Evolutionary conservation across 768 basidiomycete species (phyloP), one percentile per base, ranked within the genome.

Genomic region (Mycena alexandri): DNA sequence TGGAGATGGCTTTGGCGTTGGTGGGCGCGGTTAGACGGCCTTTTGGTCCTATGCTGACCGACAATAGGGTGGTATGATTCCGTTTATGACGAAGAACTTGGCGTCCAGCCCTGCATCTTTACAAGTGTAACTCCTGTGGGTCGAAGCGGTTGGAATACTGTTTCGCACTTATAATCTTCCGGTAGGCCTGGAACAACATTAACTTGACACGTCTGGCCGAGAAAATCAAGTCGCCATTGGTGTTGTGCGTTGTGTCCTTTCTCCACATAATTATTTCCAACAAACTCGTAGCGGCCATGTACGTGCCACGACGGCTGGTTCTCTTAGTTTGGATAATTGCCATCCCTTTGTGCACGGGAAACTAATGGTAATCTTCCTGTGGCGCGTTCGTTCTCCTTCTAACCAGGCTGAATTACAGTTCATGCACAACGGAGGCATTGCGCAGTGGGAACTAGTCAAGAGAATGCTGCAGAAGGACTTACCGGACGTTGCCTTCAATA

Each of bases 351-450:
- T 89, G 44, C 91, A 94, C 74, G 94, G 93, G 12, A 95, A 93
- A 75, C 81, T 99, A 53, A 98, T 98, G 94, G 96, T 95, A 74
- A 72, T 5, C 17, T 14, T 42, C 16, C 21, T 3, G 11, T 29
- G 16, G 29, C 43, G 11, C 0, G 17, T 46, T 10, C 6, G 25
- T 17, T 3, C 46, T 54, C 48, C 61, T 56, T 55, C 14, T 38
- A 14, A 38, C 10, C 4, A 50, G 41, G 19, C 29, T 65, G 52
- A 52, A 43, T 48, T 22, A 5, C 70, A 96, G 95, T 98, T 93
- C 80, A 98, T 98, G 96, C 96, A 96, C 78, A 99, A 98, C 71
- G 97, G 97, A 60, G 90, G 89, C n/a, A 93, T 99, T 61, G 89
- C 93, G 47, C 89, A 94, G 6, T 99, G 98, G 78, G 79, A 79